phyloP scores from a whole-genome alignment of 108 stramenopile genomes.

The Fragilaria crotonensis region DNA sequence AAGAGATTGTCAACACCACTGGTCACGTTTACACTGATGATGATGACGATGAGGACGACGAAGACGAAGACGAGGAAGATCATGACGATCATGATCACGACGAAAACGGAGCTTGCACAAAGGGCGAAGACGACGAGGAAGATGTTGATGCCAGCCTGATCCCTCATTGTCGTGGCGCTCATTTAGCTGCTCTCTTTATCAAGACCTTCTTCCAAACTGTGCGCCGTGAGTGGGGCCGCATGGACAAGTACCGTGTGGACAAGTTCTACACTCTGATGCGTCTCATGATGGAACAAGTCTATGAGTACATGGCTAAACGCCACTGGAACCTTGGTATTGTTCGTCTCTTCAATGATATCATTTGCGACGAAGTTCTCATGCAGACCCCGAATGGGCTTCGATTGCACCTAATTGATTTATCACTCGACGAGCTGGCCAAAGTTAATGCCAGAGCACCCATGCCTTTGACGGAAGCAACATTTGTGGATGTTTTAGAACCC shows the following conservation, averaged over 20 bases:
- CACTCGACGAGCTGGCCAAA: constrained; percentile 73
- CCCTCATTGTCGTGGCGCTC: constrained; percentile 79
- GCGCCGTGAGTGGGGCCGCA: constrained; percentile 82
- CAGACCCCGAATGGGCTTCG: constrained; percentile 80
- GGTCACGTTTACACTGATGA: no score
- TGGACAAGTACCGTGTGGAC: constrained; percentile 91
- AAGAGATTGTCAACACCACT: constrained; percentile 36
- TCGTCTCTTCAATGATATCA: constrained; percentile 76
- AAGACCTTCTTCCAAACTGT: constrained; percentile 79
- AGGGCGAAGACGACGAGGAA: constrained; percentile 29
- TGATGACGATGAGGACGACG: constrained; percentile 7
- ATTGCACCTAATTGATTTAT: constrained; percentile 84
- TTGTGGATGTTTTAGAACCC: constrained; percentile 78
- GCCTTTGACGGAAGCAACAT: constrained; percentile 74
- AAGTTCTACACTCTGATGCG: constrained; percentile 89
- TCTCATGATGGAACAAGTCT: constrained; percentile 65
- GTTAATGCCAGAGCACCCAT: constrained; percentile 55
- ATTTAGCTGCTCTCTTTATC: constrained; percentile 72
- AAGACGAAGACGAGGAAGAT: constrained; percentile 14
- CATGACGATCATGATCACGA: constrained; percentile 6
- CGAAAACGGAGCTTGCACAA: no score
- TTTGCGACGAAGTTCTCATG: constrained; percentile 76
- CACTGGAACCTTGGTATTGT: constrained; percentile 83
- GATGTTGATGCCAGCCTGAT: constrained; percentile 25
- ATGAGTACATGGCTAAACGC: constrained; percentile 80